These are phyloP conservation scores for Candolleomyces efflorescens DNA, from an alignment of 768 basidiomycete species.

Conservation along the genomic window DNA sequence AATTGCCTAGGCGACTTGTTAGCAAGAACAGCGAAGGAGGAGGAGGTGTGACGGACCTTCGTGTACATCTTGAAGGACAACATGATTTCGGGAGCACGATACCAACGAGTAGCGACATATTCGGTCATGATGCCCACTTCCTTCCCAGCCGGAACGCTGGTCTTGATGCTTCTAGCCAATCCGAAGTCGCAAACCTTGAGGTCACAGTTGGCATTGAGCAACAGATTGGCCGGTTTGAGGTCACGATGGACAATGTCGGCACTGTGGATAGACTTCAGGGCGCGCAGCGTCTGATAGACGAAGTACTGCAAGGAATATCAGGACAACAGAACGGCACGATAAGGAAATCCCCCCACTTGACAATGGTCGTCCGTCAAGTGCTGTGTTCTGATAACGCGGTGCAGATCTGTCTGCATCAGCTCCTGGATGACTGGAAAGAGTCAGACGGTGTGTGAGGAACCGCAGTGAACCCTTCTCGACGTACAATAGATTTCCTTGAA, in stretches of 20 bases:
- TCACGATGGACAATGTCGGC: conserved; percentile 79
- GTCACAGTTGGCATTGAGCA: conserved; percentile 88
- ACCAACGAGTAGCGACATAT: conserved; percentile 92
- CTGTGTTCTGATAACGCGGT: conserved; percentile 88
- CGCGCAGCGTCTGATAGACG: conserved; percentile 80
- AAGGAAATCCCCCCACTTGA: conserved; percentile 42
- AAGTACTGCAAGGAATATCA: conserved; percentile 51
- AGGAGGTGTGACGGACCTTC: conserved; percentile 38
- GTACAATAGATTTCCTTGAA: conserved; percentile 88
- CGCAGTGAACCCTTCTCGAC: conserved; percentile 14
- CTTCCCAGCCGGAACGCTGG: conserved; percentile 49
- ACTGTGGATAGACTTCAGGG: conserved; percentile 85
- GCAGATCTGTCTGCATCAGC: conserved; percentile 87
- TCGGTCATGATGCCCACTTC: conserved; percentile 72
- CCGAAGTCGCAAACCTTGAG: conserved; percentile 91
- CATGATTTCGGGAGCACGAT: conserved; percentile 94
- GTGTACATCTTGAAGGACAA: conserved; percentile 89
- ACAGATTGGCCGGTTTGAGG: conserved; percentile 82
- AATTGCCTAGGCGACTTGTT: conserved; percentile 35
- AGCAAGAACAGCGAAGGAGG: neutral
- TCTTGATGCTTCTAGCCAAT: conserved; percentile 64
- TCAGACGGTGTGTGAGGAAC: conserved; percentile 2
- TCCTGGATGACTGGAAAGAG: conserved; percentile 65
- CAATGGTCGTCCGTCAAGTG: conserved; percentile 89
- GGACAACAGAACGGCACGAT: conserved; percentile 18